Base-by-base conservation (phyloP, 2,329 filamentous ascomycete species). In the Diaporthe ilicicola region DNA sequence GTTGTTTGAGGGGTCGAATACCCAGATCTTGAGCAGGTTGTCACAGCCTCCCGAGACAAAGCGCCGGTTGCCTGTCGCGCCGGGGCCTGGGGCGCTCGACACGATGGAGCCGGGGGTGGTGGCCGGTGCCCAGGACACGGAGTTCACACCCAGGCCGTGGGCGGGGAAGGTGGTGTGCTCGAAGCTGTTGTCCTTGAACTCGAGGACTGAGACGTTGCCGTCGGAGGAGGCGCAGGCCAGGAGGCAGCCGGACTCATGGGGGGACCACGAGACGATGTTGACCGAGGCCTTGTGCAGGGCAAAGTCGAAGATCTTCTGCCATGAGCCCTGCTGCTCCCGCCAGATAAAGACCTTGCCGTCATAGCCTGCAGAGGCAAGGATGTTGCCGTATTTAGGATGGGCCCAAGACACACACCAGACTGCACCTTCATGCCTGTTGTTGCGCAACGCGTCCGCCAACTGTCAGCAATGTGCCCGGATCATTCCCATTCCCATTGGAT, bases 331-430 rank as follows among this genome's bases (percentile, higher is more conserved):
- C 81, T 95, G 92, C 84, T 99, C 96, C 81, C 95, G 94, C 94
- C 95, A 99, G 87, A 99, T 97, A 82, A 98, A 91, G 75, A 99
- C 95, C 83, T 97, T 97, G 83, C 95, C 96, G 83, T 99, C 96
- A 85, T 98, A 99, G 75, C 93, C 94, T 65, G 94, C 94, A 73
- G 94, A 97, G 69, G 96, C 96, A 73, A 99, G 92, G 79, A 99
- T 98, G 81, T 95, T 98, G 85, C 96, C 96, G 83, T 97, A 98
- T 82, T 99, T 98, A 74, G 96, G 96, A 80, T 99, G 96, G 61
- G 95, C 95, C 96, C 96, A 99, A 77, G 95, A 93, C 71, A 98
- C 94, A 81, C 94, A 97, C 96, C 96, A 99, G 71, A 99, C 95
- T 44, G 96, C 94, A 74, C 95, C 95, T 82, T 99, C 96, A 81